Evolutionary conservation across 345 rosid species (phyloP).

Genomic region (Brassica rapa): DNA sequence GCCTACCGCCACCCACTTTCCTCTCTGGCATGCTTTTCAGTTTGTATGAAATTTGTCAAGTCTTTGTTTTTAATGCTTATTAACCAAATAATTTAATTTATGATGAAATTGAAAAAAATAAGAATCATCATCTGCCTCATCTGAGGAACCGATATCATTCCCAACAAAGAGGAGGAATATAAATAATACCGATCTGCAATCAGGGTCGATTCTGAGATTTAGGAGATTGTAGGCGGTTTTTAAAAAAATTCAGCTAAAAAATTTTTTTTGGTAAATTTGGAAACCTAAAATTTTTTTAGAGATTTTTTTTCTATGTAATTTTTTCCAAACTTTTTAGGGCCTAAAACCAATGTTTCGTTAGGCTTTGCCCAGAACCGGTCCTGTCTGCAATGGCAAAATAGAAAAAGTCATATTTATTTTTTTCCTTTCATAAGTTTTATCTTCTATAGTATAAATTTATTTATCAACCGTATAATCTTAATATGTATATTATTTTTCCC

Average conservation of each 20-base stretch:
- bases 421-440: background rate
- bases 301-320: too few relatives aligned
- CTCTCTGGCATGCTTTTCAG: background rate
- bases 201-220: too few relatives aligned
- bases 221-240: too few relatives aligned
- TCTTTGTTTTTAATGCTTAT: background rate
- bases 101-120: background rate
- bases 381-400: too few relatives aligned
- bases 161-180: background rate
- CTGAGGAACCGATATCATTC: background rate
- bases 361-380: too few relatives aligned
- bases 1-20: background rate
- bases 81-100: background rate
- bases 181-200: background rate
- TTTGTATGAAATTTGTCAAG: background rate
- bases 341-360: too few relatives aligned
- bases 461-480: background rate
- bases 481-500: background rate
- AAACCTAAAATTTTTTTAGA: too few relatives aligned
- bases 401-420: background rate
- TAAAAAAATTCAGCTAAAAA: too few relatives aligned
- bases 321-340: too few relatives aligned
- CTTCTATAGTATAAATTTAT: background rate
- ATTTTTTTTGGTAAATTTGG: too few relatives aligned
- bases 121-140: slow-evolving; percentile 20